Evolutionary conservation across 202 grass and related monocot genomes (phyloP).

Genomic region (Musa balbisiana): DNA sequence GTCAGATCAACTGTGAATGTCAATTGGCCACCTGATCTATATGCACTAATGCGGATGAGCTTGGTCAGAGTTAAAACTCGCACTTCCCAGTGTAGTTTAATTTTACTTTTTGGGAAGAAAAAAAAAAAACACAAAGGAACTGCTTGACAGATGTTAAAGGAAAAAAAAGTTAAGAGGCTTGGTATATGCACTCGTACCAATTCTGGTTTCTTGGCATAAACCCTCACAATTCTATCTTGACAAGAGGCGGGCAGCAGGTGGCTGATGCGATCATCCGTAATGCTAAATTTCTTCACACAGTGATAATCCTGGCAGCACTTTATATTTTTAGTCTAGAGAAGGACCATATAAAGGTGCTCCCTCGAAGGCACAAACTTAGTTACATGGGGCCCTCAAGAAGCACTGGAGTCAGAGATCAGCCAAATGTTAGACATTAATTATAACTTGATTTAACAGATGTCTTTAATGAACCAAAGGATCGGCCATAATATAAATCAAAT

Average conservation of each 20-base stretch:
- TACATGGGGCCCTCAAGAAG: background rate
- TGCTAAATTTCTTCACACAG: slow-evolving; percentile 65
- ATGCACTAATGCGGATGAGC: no score
- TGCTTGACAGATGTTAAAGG: slow-evolving; percentile 2
- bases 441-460: no score
- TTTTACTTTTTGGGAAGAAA: background rate
- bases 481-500: no score
- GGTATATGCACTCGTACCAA: slow-evolving; percentile 32
- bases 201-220: slow-evolving; percentile 78
- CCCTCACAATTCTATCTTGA: slow-evolving; percentile 76
- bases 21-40: no score
- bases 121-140: background rate
- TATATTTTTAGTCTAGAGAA: slow-evolving; percentile 9
- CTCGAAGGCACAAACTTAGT: background rate
- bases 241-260: slow-evolving; percentile 62
- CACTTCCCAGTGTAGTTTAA: background rate
- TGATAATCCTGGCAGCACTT: slow-evolving; percentile 44
- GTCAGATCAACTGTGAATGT: no score
- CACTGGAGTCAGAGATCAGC: background rate
- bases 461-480: no score
- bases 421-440: no score
- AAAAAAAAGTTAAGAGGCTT: background rate
- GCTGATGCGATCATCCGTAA: slow-evolving; percentile 73
- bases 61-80: background rate
- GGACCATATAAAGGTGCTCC: background rate